These are phyloP conservation scores for Penicillium verhagenii DNA, from an alignment of 495 filamentous ascomycete genomes.

Conservation along the genomic window DNA sequence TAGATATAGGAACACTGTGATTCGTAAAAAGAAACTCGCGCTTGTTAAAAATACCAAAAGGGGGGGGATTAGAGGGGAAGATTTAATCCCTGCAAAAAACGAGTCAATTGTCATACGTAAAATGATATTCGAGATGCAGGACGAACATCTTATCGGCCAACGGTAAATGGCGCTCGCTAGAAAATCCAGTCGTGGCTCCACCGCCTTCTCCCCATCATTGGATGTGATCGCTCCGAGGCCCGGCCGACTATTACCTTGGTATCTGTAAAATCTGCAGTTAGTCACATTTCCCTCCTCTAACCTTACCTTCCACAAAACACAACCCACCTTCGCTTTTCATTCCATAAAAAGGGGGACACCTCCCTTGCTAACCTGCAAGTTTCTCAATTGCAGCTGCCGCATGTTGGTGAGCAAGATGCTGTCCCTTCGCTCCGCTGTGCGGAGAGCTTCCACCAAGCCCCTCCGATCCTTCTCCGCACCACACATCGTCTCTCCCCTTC, in stretches of 20 bases:
- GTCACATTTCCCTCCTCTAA: conserved; percentile 18
- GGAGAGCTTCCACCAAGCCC: conserved; percentile 49
- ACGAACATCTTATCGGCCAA: background rate
- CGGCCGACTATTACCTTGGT: conserved; percentile 29
- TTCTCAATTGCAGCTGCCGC: conserved; percentile 46
- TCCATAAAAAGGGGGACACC: conserved; percentile 13
- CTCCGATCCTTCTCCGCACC: conserved; percentile 50
- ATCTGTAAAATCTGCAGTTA: conserved; percentile 26
- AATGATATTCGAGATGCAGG: too few relatives aligned
- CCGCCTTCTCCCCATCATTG: conserved; percentile 13
- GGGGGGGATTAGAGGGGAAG: background rate
- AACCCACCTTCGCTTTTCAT: conserved; percentile 7
- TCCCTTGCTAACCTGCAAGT: conserved; percentile 19
- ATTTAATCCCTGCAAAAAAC: background rate
- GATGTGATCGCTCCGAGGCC: conserved; percentile 27
- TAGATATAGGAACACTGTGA: background rate
- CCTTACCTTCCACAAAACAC: background rate
- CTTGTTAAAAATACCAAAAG: too few relatives aligned
- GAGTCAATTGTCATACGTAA: background rate
- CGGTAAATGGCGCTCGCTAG: conserved; percentile 2
- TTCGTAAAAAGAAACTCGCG: background rate
- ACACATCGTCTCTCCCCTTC: conserved; percentile 32
- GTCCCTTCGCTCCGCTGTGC: conserved; percentile 51
- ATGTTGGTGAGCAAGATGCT: conserved; percentile 50
- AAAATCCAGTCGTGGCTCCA: background rate